Evolutionary conservation across 164 flowering plant species (phyloP).

Genomic region (Brasenia schreberi): DNA sequence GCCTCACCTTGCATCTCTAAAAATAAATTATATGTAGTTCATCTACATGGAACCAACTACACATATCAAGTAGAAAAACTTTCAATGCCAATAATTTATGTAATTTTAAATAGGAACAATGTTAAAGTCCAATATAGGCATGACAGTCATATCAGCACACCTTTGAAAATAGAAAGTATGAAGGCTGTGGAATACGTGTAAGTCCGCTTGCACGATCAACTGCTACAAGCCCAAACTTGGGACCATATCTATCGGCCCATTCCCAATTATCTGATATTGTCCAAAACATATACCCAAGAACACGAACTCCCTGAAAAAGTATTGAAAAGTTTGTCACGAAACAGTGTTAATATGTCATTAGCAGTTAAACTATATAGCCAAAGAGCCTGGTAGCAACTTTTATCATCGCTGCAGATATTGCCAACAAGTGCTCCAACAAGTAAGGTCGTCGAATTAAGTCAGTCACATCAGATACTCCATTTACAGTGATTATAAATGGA

Average conservation of each 20-base stretch:
- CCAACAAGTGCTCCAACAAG: conserved; percentile 80
- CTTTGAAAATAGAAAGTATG: conserved; percentile 75
- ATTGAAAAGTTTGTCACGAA: neutral
- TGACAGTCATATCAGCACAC: conserved; percentile 11
- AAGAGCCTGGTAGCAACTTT: neutral
- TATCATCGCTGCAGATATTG: conserved; percentile 75
- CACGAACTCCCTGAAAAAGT: conserved; percentile 64
- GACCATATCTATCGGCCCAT: conserved; percentile 99
- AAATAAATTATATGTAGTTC: too few relatives aligned
- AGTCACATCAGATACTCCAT: conserved; percentile 87
- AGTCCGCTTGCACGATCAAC: conserved; percentile 81
- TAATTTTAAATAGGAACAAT: too few relatives aligned
- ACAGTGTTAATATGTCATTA: too few relatives aligned
- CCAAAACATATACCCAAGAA: conserved; percentile 92
- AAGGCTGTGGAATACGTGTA: conserved; percentile 80
- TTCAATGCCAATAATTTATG: too few relatives aligned
- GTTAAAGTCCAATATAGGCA: too few relatives aligned
- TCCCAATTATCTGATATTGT: conserved; percentile 98
- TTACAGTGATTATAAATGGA: conserved; percentile 83
- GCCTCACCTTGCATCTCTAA: too few relatives aligned
- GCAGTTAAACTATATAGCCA: neutral
- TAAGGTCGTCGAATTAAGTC: conserved; percentile 86
- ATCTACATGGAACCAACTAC: too few relatives aligned
- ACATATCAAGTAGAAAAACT: too few relatives aligned
- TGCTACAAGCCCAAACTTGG: conserved; percentile 94